Percentiles rank a stretch among this genome's conserved stretches.
Conservation (phyloP, 345 rosid genomes). For the Nasturtium officinale region DNA sequence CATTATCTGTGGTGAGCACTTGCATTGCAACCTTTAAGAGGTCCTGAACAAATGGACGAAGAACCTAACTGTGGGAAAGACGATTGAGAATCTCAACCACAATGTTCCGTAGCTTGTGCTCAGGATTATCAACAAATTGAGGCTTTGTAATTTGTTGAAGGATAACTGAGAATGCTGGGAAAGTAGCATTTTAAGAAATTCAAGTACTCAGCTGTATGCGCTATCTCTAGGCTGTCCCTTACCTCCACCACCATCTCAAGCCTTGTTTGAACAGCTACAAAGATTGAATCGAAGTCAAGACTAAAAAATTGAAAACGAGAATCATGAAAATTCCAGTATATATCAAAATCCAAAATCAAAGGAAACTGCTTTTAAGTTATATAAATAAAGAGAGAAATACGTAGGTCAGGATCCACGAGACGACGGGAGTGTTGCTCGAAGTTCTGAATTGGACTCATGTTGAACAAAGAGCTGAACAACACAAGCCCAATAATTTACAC, state of each 20-base stretch:
- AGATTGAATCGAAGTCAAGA: conserved; percentile 7
- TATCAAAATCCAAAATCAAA: not conserved
- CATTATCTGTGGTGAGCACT: conserved; percentile 90
- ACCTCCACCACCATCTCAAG: conserved; percentile 93
- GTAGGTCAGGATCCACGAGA: conserved; percentile 76
- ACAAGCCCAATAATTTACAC: conserved; percentile 4
- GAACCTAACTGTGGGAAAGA: conserved; percentile 94
- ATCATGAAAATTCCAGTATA: not conserved
- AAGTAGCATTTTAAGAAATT: conserved; percentile 92
- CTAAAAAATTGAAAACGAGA: not conserved
- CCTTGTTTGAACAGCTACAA: conserved; percentile 77
- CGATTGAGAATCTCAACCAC: conserved; percentile 95
- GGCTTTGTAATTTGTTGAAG: conserved; percentile 81
- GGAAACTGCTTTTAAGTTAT: not conserved
- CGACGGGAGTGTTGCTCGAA: conserved; percentile 94
- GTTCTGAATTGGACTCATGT: conserved; percentile 95
- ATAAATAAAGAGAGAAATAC: conserved; percentile 44
- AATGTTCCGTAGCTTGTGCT: conserved; percentile 88
- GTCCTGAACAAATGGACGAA: conserved; percentile 97
- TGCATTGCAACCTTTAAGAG: conserved; percentile 97
- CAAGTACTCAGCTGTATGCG: conserved; percentile 93
- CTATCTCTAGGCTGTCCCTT: conserved; percentile 97
- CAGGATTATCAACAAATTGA: conserved; percentile 76
- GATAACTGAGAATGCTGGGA: conserved; percentile 76
- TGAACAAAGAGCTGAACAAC: conserved; percentile 32